A percentile compares a stretch with the other conserved stretches of the same genome.
phyloP scores from a whole-genome alignment of 2,329 filamentous ascomycete genomes.

The Ceratocystiopsis brevicomis region DNA sequence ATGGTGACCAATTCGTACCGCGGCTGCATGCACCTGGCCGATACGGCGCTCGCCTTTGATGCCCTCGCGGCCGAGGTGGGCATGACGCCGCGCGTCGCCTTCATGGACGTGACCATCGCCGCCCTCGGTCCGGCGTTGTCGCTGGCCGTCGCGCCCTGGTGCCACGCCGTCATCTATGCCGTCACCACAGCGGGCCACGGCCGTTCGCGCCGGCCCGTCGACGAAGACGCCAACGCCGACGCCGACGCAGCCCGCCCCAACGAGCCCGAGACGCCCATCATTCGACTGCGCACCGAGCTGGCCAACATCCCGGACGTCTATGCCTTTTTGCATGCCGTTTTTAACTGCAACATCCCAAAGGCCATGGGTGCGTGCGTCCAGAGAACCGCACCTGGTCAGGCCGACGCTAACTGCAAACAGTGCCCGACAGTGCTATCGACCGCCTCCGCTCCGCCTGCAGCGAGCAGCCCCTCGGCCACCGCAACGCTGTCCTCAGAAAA shows the following conservation, averaged over 20 bases:
- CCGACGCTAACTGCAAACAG: neutral
- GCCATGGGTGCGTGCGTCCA: neutral
- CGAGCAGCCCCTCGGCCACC: neutral
- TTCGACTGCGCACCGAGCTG: neutral
- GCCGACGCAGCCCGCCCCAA: no score
- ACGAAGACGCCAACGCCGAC: neutral
- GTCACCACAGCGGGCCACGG: no score
- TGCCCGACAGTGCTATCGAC: neutral
- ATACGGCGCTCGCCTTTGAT: no score
- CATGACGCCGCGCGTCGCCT: no score
- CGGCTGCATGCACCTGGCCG: no score
- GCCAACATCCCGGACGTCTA: slow-evolving; percentile 5
- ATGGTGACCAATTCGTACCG: no score
- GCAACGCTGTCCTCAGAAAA: neutral
- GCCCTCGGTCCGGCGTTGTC: no score
- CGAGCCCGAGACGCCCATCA: no score
- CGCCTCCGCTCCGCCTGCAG: neutral
- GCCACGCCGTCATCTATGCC: no score
- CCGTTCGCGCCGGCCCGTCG: neutral
- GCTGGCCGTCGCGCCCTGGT: no score
- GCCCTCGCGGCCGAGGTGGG: no score
- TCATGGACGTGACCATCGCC: no score
- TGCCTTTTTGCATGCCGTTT: slow-evolving; percentile 4
- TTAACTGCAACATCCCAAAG: neutral
- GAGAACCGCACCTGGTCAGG: neutral